Evolutionary conservation across 2,329 filamentous ascomycete species (phyloP).

Genomic region (Aspergillus calidoustus): DNA sequence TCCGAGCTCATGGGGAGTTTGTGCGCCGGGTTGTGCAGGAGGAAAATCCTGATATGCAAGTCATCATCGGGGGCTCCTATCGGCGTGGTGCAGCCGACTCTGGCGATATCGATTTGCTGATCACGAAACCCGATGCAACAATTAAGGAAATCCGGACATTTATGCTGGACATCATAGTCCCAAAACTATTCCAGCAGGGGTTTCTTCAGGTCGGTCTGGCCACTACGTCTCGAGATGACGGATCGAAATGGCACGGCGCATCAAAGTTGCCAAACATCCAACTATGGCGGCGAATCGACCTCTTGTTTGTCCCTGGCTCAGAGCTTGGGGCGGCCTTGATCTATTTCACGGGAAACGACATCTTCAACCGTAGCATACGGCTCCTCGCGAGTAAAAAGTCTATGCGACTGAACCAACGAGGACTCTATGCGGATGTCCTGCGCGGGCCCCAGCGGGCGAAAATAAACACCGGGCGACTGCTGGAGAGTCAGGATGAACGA

Average conservation of each 20-base stretch:
- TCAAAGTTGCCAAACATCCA: slow-evolving; percentile 67
- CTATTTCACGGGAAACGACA: slow-evolving; percentile 96
- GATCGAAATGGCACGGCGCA: slow-evolving; percentile 88
- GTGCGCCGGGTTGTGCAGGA: slow-evolving; percentile 63
- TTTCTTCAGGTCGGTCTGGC: slow-evolving; percentile 77
- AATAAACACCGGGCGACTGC: slow-evolving; percentile 21
- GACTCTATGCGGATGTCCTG: slow-evolving; percentile 71
- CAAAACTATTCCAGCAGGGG: slow-evolving; percentile 59
- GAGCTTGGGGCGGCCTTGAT: slow-evolving; percentile 84
- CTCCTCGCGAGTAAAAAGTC: slow-evolving; percentile 78
- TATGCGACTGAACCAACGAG: slow-evolving; percentile 84
- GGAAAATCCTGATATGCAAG: slow-evolving; percentile 68
- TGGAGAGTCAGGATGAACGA: slow-evolving; percentile 26
- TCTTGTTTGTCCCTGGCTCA: slow-evolving; percentile 77
- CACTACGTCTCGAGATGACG: slow-evolving; percentile 57
- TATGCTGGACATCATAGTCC: slow-evolving; percentile 66
- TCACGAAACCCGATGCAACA: slow-evolving; percentile 69
- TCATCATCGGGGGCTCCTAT: slow-evolving; percentile 83
- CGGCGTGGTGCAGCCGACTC: slow-evolving; percentile 75
- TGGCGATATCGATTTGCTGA: slow-evolving; percentile 83
- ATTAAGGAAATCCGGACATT: slow-evolving; percentile 64
- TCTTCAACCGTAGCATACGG: slow-evolving; percentile 88
- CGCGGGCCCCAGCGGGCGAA: slow-evolving; percentile 25
- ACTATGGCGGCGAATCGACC: slow-evolving; percentile 80
- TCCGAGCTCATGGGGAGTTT: slow-evolving; percentile 68